phyloP scores from a whole-genome alignment of 2,329 filamentous ascomycete species.

The Fusarium denticulatum region DNA sequence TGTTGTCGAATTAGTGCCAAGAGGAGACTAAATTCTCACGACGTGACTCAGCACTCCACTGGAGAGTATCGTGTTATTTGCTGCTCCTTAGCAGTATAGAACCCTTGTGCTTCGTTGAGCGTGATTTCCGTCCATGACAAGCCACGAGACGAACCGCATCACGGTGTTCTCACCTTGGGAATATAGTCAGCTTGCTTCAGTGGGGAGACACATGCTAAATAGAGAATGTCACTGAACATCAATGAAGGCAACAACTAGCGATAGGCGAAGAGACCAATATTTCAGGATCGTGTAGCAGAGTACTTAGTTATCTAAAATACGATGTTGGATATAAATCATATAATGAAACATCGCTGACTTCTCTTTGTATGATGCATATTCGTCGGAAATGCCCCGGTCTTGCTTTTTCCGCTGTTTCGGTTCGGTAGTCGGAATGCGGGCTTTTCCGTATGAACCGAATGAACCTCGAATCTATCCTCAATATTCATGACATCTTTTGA shows the following conservation, averaged over 20 bases:
- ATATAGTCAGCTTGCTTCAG: too few relatives aligned
- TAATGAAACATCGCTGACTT: too few relatives aligned
- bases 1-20: background rate
- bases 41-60: background rate
- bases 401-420: background rate
- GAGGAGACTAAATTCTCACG: background rate
- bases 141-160: too few relatives aligned
- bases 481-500: background rate
- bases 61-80: background rate
- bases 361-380: background rate
- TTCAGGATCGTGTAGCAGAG: too few relatives aligned
- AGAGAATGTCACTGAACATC: background rate
- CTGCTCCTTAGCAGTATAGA: accelerated
- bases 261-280: background rate
- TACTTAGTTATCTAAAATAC: accelerated
- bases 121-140: background rate
- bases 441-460: background rate
- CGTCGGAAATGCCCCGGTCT: background rate
- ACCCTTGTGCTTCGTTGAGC: background rate
- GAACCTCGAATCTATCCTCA: background rate
- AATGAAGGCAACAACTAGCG: background rate
- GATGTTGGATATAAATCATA: background rate
- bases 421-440: background rate
- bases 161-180: too few relatives aligned
- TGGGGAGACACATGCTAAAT: background rate